phyloP scores from a whole-genome alignment of 169 alveolate genomes.

The Plasmodium reichenowi region DNA sequence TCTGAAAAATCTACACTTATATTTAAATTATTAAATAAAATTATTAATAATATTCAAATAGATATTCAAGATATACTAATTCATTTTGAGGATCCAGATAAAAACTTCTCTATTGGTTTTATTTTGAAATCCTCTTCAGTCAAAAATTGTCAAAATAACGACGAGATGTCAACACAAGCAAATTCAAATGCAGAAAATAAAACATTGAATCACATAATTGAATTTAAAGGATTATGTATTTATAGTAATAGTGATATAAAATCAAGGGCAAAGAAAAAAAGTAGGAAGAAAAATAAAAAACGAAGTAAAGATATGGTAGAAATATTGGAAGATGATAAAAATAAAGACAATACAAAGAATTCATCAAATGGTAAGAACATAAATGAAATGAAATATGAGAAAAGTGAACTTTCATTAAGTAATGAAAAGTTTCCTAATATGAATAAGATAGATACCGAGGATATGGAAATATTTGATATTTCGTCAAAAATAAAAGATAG shows the following conservation, averaged over 20 bases:
- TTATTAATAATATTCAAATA: conserved; percentile 87
- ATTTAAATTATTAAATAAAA: conserved; percentile 85
- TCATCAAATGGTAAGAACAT: conserved; percentile 6
- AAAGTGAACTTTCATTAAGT: conserved; percentile 3
- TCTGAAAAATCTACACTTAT: conserved; percentile 83
- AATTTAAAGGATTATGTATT: conserved; percentile 74
- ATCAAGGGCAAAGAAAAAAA: conserved; percentile 27
- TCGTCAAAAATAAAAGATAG: neutral
- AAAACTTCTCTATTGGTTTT: conserved; percentile 83
- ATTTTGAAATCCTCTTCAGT: conserved; percentile 83
- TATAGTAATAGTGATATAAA: conserved; percentile 60
- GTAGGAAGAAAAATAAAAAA: conserved; percentile 12
- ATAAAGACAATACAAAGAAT: neutral
- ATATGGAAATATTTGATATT: neutral
- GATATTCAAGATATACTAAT: conserved; percentile 87
- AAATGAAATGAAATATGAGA: neutral
- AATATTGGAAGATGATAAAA: neutral
- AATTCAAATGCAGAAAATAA: conserved; percentile 41
- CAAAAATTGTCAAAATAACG: conserved; percentile 58
- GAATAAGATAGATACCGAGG: neutral
- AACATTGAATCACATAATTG: conserved; percentile 72
- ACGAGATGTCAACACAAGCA: conserved; percentile 18
- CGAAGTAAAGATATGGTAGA: neutral
- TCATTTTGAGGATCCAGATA: conserved; percentile 83
- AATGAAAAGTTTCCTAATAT: neutral